Conservation (phyloP, 805 yeast genomes). For the Ascoidea asiatica region DNA sequence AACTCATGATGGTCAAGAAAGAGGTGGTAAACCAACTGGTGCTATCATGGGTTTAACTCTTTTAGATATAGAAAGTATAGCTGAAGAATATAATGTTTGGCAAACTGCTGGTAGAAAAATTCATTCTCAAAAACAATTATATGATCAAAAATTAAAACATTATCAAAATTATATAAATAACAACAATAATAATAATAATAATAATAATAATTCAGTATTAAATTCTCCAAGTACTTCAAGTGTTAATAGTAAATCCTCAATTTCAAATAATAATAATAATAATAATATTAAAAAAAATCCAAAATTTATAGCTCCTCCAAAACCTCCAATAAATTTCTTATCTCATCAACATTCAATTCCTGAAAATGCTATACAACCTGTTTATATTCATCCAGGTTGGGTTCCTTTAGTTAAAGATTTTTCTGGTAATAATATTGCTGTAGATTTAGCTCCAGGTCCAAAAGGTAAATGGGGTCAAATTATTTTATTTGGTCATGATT, state of each 20-base stretch:
- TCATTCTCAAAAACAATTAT: conserved; percentile 14
- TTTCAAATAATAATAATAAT: conserved; percentile 3
- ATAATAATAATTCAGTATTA: neutral
- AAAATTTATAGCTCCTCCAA: conserved; percentile 6
- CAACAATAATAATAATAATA: too few relatives aligned
- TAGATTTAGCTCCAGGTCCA: conserved; percentile 78
- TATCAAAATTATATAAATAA: conserved; percentile 8
- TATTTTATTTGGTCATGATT: conserved; percentile 87
- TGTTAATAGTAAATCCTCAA: conserved; percentile 13
- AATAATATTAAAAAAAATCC: conserved; percentile 4
- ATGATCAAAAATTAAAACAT: conserved; percentile 6
- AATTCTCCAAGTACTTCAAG: conserved; percentile 11
- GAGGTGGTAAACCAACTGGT: conserved; percentile 48
- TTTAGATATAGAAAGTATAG: conserved; percentile 69
- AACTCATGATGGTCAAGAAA: conserved; percentile 86
- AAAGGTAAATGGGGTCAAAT: conserved; percentile 83
- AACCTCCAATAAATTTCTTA: conserved; percentile 17
- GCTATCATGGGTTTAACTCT: conserved; percentile 70
- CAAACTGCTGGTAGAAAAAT: conserved; percentile 47
- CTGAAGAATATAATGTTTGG: conserved; percentile 79
- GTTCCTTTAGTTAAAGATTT: conserved; percentile 82
- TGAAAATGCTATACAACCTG: conserved; percentile 54
- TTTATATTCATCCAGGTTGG: conserved; percentile 85
- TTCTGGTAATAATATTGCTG: conserved; percentile 83
- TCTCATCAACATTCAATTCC: conserved; percentile 55